Evolutionary conservation across 257 asterid genomes (phyloP).

Genomic region (Hygrophila difformis): DNA sequence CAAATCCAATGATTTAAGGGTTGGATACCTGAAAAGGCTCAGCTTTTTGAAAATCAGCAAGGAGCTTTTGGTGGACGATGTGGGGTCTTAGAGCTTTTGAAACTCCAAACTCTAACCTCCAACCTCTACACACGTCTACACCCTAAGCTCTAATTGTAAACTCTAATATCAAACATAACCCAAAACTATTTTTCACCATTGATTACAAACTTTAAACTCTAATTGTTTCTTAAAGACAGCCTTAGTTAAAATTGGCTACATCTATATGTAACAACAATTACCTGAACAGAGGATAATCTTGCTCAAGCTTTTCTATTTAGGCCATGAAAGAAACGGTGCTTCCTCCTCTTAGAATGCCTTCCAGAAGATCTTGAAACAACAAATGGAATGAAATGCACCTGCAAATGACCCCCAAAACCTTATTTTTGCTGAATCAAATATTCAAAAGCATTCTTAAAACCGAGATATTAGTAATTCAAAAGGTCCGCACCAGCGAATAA

Average conservation of each 20-base stretch:
- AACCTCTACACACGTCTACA: too few species aligned
- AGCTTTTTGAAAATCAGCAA: too few species aligned
- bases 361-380: conserved; percentile 48
- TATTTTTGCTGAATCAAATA: conserved; percentile 7
- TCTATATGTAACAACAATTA: conserved; percentile 4
- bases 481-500: background rate
- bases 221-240: too few species aligned
- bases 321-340: conserved; percentile 73
- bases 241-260: conserved; percentile 5
- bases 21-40: too few species aligned
- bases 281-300: background rate
- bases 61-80: too few species aligned
- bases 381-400: conserved; percentile 75
- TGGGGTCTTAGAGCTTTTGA: too few species aligned
- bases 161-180: too few species aligned
- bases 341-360: conserved; percentile 63
- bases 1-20: too few species aligned
- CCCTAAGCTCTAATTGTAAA: too few species aligned
- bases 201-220: too few species aligned
- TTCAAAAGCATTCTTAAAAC: conserved; percentile 1
- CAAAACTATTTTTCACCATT: too few species aligned
- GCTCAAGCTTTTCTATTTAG: conserved; percentile 37
- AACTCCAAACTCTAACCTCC: too few species aligned
- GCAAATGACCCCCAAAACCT: conserved; percentile 15
- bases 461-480: background rate